Evolutionary conservation across 139 green algal species (phyloP), one percentile per base, ranked within the genome.

Genomic region (Asterochloris sp.): DNA sequence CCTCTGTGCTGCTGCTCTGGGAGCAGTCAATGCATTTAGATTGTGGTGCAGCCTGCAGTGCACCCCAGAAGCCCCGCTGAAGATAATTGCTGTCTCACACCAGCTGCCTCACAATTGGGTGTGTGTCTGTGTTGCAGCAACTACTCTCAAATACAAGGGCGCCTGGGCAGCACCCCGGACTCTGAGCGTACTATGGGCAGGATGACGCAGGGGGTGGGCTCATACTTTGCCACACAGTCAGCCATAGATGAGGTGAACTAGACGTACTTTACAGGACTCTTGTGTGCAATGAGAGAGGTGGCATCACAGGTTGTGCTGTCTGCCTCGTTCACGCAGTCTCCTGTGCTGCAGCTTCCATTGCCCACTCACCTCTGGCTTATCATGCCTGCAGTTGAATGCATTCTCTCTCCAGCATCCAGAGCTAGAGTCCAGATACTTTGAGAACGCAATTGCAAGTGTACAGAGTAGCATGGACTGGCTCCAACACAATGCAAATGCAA

Each of bases 361-460:
- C 21, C 19, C 47, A 60, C 27, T 19, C 60, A 16, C 12, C 12
- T 47, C 27, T 62, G 62, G 12, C 0, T 26, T n/a, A 14, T 61
- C 23, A 15, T 82, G 14, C 14, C 12, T 12, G 64, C 78, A 83
- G 78, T 62, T 81, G 26, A 73, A 89, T 26, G 68, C 17, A 17
- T 62, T 86, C 15, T 85, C 78, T 11, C 78, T 79, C 77, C 27
- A 86, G 73, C 47, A 76, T 12, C 28, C 76, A 64, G 61, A 83
- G 26, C 47, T 47, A 17, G 83, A 86, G 69, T 64, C 47, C 12
- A 74, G 86, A 38, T 89, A 88, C 54, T 79, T 79, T 26, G 76
- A 85, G 23, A 79, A 85, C 4, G 83, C 86, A 28, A 86, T 87
- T 26, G 87, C 88, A 47, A 88, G 73, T 69, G 90, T 91, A 64